Evolutionary conservation across 2,329 filamentous ascomycete species (phyloP).

Genomic region (Incumbomyces lentus): DNA sequence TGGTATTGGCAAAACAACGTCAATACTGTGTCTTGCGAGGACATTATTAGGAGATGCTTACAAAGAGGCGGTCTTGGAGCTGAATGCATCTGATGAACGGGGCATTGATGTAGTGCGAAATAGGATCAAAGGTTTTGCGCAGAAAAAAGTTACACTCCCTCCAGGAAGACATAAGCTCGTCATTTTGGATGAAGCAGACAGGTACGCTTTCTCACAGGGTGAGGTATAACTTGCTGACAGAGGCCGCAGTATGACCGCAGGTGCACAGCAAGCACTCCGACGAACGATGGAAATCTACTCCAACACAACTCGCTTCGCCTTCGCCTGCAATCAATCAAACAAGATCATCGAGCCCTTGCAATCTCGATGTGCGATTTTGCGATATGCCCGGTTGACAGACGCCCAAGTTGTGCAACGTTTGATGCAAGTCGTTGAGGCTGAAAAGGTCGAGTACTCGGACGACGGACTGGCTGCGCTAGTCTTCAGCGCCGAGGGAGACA

Average conservation of each 20-base stretch:
- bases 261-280: slow-evolving; percentile 87
- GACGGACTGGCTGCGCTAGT: slow-evolving; percentile 92
- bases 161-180: slow-evolving; percentile 88
- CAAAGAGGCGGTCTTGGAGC: slow-evolving; percentile 91
- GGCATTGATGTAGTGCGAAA: slow-evolving; percentile 97
- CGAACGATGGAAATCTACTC: slow-evolving; percentile 99
- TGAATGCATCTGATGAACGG: slow-evolving; percentile 93
- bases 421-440: slow-evolving; percentile 84
- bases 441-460: slow-evolving; percentile 81
- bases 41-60: slow-evolving; percentile 87
- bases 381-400: slow-evolving; percentile 86
- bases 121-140: slow-evolving; percentile 94
- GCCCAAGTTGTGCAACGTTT: slow-evolving; percentile 83
- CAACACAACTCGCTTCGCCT: slow-evolving; percentile 89
- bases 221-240: slow-evolving; percentile 6
- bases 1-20: slow-evolving; percentile 96
- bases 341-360: slow-evolving; percentile 99
- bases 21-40: slow-evolving; percentile 80
- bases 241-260: slow-evolving; percentile 70
- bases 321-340: slow-evolving; percentile 97
- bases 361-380: slow-evolving; percentile 88
- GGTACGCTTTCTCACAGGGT: slow-evolving; percentile 28
- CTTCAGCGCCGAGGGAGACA: slow-evolving; percentile 94
- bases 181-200: slow-evolving; percentile 95
- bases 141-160: slow-evolving; percentile 95